phyloP scores from a whole-genome alignment of 768 basidiomycete species.

The Agaricus blazei region DNA sequence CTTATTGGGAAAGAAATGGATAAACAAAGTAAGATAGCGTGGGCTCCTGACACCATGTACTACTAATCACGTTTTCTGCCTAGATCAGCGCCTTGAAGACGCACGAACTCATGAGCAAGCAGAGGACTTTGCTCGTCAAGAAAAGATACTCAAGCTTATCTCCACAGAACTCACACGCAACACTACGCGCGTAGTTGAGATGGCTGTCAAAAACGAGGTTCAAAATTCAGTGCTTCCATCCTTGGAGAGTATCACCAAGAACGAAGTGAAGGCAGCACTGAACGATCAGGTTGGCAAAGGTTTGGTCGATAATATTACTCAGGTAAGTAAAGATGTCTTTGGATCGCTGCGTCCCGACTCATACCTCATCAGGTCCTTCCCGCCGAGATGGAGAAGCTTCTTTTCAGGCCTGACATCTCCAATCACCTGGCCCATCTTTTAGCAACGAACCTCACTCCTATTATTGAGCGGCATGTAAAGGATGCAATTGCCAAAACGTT shows the following conservation, averaged over 20 bases:
- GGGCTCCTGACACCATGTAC: constrained; percentile 7
- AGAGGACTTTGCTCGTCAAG: constrained; percentile 79
- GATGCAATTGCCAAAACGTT: constrained; percentile 70
- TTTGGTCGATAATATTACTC: constrained; percentile 65
- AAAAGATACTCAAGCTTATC: constrained; percentile 85
- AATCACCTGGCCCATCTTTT: constrained; percentile 73
- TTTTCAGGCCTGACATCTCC: constrained; percentile 72
- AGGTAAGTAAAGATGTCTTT: constrained; percentile 40
- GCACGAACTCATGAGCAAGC: constrained; percentile 72
- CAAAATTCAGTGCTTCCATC: constrained; percentile 81
- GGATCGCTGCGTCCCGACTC: constrained; percentile 3
- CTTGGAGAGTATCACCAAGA: constrained; percentile 76
- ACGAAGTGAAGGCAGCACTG: constrained; percentile 72
- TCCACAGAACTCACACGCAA: constrained; percentile 84
- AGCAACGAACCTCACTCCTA: constrained; percentile 64
- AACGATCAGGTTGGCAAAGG: constrained; percentile 75
- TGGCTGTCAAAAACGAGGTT: constrained; percentile 82
- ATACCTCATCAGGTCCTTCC: constrained; percentile 56
- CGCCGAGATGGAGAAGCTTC: constrained; percentile 70
- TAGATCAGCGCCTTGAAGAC: constrained; percentile 84
- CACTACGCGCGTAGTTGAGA: constrained; percentile 83
- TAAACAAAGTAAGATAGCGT: constrained; percentile 64
- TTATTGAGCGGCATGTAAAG: constrained; percentile 79
- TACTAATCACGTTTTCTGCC: not conserved
- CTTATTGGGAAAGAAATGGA: constrained; percentile 85